These are phyloP conservation scores for Rheum nobile DNA, from an alignment of 148 eudicot genomes.

Conservation along the genomic window DNA sequence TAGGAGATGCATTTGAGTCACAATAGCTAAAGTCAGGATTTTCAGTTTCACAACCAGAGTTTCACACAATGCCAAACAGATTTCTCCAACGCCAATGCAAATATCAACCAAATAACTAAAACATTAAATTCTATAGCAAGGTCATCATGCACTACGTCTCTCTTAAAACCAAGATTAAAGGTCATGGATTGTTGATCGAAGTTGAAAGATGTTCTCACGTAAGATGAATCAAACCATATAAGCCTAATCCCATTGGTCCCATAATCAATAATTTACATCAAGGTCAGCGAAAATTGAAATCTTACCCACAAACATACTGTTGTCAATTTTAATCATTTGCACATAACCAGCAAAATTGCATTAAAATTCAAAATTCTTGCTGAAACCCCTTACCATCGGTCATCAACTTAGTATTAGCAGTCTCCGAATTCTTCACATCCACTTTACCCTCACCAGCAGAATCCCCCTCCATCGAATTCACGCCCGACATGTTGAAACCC, in stretches of 20 bases:
- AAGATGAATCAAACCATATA: background rate
- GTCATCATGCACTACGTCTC: background rate
- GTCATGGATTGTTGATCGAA: background rate
- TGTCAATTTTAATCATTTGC: background rate
- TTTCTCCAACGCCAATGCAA: background rate
- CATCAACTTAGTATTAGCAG: background rate
- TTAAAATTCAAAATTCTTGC: background rate
- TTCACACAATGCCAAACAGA: background rate
- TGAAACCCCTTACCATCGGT: background rate
- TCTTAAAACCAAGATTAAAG: background rate
- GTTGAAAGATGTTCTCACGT: background rate
- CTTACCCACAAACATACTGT: background rate
- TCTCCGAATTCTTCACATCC: background rate
- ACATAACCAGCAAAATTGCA: background rate
- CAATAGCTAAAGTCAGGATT: background rate
- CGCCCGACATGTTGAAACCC: slow-evolving; percentile 10
- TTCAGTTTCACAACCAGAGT: background rate
- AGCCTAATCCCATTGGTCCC: background rate
- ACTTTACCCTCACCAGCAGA: slow-evolving; percentile 4
- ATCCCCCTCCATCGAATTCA: slow-evolving; percentile 10
- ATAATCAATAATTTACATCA: background rate
- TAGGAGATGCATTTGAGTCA: background rate
- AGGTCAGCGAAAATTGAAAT: background rate
- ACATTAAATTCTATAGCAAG: background rate
- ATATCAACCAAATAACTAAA: background rate